A percentile compares a stretch with the other conserved stretches of the same genome.
These are phyloP conservation scores for Colletotrichum lini DNA, from an alignment of 2,329 filamentous ascomycete species.

Conservation along the genomic window DNA sequence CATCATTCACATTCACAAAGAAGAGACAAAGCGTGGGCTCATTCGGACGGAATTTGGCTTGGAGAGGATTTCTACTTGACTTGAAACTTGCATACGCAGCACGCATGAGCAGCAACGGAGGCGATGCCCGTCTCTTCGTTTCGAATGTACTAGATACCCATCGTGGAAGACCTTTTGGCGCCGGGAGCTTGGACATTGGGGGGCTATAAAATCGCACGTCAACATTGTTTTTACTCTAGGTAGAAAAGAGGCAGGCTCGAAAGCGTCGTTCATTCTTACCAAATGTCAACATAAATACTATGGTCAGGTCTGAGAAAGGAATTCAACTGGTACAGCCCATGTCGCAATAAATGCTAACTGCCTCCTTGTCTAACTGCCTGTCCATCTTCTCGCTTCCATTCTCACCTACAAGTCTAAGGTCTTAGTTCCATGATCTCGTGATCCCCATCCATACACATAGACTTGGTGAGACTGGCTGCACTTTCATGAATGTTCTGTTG, in stretches of 20 bases:
- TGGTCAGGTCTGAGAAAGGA: not conserved
- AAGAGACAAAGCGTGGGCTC: not conserved
- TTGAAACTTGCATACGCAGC: not conserved
- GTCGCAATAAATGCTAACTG: constrained; percentile 29
- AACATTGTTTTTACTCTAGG: not conserved
- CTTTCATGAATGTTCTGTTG: not conserved
- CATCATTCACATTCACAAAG: constrained; percentile 16
- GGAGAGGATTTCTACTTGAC: constrained; percentile 2
- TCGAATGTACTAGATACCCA: constrained; percentile 45
- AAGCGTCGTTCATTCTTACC: constrained; percentile 37
- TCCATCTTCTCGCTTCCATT: not conserved
- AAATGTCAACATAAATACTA: constrained; percentile 3
- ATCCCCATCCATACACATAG: not conserved
- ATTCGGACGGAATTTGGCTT: not conserved
- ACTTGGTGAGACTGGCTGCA: not conserved
- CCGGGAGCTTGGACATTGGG: constrained; percentile 21
- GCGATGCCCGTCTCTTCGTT: constrained; percentile 40
- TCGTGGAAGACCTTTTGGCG: constrained; percentile 41
- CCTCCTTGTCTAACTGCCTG: constrained; percentile 4
- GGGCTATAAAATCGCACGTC: constrained; percentile 30
- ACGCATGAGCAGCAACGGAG: constrained; percentile 14
- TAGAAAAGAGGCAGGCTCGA: not conserved
- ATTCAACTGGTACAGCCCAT: constrained; percentile 8
- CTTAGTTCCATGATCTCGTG: not conserved
- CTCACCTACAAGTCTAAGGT: not conserved